Conservation (phyloP, 164 flowering plant species). For the Tetrastigma voinierianum region DNA sequence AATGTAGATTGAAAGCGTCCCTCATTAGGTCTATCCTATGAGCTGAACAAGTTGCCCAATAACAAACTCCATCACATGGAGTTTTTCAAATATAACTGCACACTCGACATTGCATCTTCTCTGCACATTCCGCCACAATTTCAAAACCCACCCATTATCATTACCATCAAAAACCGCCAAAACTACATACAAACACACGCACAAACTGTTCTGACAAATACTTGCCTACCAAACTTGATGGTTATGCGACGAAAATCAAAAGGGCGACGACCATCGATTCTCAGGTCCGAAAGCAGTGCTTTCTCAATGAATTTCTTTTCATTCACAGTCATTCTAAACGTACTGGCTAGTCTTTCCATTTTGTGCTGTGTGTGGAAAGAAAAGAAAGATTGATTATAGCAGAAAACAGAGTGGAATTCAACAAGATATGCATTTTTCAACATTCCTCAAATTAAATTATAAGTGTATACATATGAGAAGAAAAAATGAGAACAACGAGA, state of each 20-base stretch:
- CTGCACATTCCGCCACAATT: constrained; percentile 34
- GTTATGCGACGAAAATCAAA: constrained; percentile 69
- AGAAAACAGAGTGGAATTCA: too few species aligned
- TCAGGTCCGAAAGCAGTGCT: constrained; percentile 65
- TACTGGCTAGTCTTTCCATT: constrained; percentile 84
- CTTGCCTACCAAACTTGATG: constrained; percentile 78
- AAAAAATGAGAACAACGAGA: too few species aligned
- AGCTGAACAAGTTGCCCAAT: constrained; percentile 78
- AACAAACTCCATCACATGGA: constrained; percentile 85
- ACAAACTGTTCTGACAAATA: constrained; percentile 2
- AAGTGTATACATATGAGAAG: too few species aligned
- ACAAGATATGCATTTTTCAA: too few species aligned
- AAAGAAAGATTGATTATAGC: too few species aligned
- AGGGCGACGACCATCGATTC: constrained; percentile 82
- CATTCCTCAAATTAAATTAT: too few species aligned
- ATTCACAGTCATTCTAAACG: constrained; percentile 69
- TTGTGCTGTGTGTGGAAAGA: too few species aligned
- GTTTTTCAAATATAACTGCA: constrained; percentile 92
- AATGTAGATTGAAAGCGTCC: constrained; percentile 71
- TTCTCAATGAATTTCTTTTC: constrained; percentile 87
- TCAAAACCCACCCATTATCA: not conserved
- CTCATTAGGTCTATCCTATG: constrained; percentile 89
- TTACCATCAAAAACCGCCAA: not conserved
- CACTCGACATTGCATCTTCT: constrained; percentile 86
- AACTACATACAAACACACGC: not conserved